phyloP scores from a whole-genome alignment of 495 filamentous ascomycete species.

The Ramalina intermedia region DNA sequence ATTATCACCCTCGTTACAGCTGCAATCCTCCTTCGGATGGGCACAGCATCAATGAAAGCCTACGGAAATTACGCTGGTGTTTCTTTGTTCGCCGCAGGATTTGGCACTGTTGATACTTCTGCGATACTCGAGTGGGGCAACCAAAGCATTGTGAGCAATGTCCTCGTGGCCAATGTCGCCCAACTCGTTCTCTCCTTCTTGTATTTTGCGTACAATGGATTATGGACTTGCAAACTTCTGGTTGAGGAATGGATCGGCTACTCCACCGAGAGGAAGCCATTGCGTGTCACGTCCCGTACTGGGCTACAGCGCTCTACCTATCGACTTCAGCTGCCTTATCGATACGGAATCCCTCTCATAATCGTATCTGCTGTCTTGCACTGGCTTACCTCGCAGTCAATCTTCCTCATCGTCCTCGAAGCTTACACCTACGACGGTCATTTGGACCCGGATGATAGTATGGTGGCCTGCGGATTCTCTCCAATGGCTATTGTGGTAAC shows the following conservation, averaged over 20 bases:
- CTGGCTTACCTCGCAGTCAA: conserved; percentile 26
- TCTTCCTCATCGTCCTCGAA: conserved; percentile 23
- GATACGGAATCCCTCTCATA: conserved; percentile 26
- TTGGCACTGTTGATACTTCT: conserved; percentile 16
- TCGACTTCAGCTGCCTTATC: conserved; percentile 32
- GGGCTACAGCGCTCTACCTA: conserved; percentile 28
- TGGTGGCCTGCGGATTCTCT: conserved; percentile 18
- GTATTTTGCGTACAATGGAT: conserved; percentile 26
- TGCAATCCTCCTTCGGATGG: background rate
- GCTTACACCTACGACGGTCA: background rate
- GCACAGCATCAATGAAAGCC: background rate
- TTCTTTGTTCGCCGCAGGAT: conserved; percentile 14
- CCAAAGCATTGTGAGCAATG: background rate
- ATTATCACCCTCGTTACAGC: background rate
- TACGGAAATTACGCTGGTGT: background rate
- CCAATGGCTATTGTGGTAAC: conserved; percentile 18
- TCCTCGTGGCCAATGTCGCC: conserved; percentile 27
- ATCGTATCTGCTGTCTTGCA: conserved; percentile 21
- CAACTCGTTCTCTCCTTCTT: conserved; percentile 30
- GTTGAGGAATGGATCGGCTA: conserved; percentile 23
- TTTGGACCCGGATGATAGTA: background rate
- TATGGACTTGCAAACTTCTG: conserved; percentile 27
- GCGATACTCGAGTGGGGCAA: conserved; percentile 10
- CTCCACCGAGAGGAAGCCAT: conserved; percentile 16
- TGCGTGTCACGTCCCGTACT: conserved; percentile 32